Conservation (phyloP, 2,329 filamentous ascomycete species). For the Colletotrichum trifolii region DNA sequence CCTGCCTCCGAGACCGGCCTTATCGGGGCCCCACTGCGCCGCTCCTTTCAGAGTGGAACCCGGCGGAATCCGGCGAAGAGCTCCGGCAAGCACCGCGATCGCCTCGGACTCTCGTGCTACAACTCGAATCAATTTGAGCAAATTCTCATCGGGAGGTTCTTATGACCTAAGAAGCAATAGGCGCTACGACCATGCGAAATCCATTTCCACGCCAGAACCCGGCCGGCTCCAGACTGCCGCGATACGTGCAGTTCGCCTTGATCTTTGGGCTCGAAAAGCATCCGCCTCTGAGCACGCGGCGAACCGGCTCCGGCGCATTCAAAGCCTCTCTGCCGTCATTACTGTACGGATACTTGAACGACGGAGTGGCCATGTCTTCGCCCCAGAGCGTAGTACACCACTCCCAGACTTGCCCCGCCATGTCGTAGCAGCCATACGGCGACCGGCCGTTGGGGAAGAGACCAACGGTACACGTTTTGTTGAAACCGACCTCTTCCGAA, state of each 20-base stretch:
- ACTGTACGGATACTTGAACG: conserved; percentile 15
- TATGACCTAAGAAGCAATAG: no score
- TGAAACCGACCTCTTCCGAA: conserved; percentile 8
- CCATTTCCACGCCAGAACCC: conserved; percentile 24
- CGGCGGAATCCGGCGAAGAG: neutral
- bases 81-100: no score
- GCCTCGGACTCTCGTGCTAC: no score
- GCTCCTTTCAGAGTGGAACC: neutral
- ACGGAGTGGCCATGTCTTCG: conserved; percentile 11
- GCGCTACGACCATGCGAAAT: conserved; percentile 8
- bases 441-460: conserved; percentile 17
- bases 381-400: conserved; percentile 32
- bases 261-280: conserved; percentile 17
- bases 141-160: no score
- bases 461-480: conserved; percentile 9
- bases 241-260: conserved; percentile 27
- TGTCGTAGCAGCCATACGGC: conserved; percentile 12
- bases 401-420: conserved; percentile 25
- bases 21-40: neutral
- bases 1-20: neutral
- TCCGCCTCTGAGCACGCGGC: neutral
- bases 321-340: conserved; percentile 2
- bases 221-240: conserved; percentile 19
- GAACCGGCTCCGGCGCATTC: neutral
- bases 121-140: no score